Base-by-base conservation (phyloP, 2,329 filamentous ascomycete genomes). In the Ophiosphaerella herpotricha region DNA sequence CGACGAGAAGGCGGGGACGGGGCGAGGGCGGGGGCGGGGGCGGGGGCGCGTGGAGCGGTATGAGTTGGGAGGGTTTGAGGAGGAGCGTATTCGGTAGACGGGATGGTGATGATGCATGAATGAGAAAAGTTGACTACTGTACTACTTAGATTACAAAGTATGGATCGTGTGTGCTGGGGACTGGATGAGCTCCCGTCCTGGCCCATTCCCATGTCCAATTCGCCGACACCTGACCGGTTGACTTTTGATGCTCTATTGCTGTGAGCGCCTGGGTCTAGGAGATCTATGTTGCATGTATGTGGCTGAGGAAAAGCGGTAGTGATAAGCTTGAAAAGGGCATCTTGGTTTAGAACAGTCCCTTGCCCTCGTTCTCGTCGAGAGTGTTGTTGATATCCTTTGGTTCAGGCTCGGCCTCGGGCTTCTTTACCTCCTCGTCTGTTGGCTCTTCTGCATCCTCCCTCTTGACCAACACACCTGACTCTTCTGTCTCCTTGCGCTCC, bases 361-460 rank as follows among this genome's bases (percentile, higher is more conserved):
- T 63, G 29, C 56, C 59, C 43, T 63, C 60, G 18, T 41, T 43
- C 46, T 61, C 54, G 13, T 35, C 46, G 3, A 64, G 50, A 0
- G 59, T 64, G 23, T 60, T 60, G 44, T 64, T 64, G n/a, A 66
- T 32, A 31, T 66, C 61, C 43, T 66, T 66, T 24, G 63, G 61
- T 48, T 64, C 63, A 11, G 63, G 52, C 46, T 66, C 61, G 24
- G 50, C 39, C 54, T 61, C 63, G 0, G 53, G 51, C 36, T 54
- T 56, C n/a, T 50, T 35, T 4, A 56, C 48, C 6, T 42, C 36
- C 14, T 48, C 46, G 14, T 50, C 41, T 18, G 26, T 37, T 12
- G 39, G 38, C 7, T 45, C 37, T 24, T 35, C 37, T 6, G 45
- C 44, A 16, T 46, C 41, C 16, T 48, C 40, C 18, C 35, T 48